These are phyloP conservation scores for Curvularia lunata DNA, from an alignment of 2,329 filamentous ascomycete genomes.

Conservation along the genomic window DNA sequence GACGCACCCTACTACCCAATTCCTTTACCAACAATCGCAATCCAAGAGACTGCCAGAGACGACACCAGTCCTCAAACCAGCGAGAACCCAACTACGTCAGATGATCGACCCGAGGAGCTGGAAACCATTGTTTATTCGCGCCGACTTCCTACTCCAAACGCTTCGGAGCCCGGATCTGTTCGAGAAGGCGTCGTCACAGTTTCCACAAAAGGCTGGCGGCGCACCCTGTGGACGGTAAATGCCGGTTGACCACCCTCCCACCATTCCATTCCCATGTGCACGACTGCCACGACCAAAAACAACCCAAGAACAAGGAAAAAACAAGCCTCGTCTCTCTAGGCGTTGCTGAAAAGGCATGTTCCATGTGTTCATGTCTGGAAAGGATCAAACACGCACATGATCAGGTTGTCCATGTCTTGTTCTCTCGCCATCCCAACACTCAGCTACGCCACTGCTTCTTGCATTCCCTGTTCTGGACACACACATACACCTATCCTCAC, in stretches of 20 bases:
- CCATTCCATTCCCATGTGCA: neutral
- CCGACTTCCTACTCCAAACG: constrained; percentile 35
- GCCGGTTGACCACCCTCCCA: constrained; percentile 30
- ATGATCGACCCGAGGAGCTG: constrained; percentile 3
- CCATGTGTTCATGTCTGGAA: neutral
- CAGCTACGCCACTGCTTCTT: neutral
- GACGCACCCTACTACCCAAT: constrained; percentile 45
- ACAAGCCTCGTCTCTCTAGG: neutral
- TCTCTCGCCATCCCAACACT: neutral
- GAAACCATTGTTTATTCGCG: constrained; percentile 33
- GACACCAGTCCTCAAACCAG: constrained; percentile 13
- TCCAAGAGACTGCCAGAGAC: constrained; percentile 19
- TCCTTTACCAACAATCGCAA: constrained; percentile 35
- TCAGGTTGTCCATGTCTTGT: neutral
- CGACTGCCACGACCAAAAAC: neutral
- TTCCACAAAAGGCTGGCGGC: constrained; percentile 42
- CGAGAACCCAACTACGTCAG: constrained; percentile 13
- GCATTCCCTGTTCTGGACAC: neutral
- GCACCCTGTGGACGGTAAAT: constrained; percentile 45
- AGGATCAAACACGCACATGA: too few species aligned
- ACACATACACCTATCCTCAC: neutral
- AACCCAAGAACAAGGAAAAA: neutral
- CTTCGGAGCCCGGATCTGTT: constrained; percentile 15
- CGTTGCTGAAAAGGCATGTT: neutral
- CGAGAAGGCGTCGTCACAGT: constrained; percentile 38